Evolutionary conservation across 345 rosid species (phyloP), one percentile per base, ranked within the genome.

Genomic region (Lepidium africanum): DNA sequence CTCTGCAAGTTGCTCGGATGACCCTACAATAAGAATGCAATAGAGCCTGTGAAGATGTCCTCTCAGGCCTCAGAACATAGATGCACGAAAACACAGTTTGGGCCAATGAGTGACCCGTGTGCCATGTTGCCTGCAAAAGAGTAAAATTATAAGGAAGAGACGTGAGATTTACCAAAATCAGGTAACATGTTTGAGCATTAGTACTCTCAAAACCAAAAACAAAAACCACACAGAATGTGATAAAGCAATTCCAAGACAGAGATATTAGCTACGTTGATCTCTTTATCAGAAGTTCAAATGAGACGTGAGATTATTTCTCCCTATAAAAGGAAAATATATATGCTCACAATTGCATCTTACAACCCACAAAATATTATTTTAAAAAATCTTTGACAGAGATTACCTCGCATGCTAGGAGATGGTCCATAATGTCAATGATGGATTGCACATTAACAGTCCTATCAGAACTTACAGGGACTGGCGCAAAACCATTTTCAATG

Each of bases 41-140:
- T 72, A 94, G 65, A 66, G 91, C 84, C 73, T 86, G 96, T 52
- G 96, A 82, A 43, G 91, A 67, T 75, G 96, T 91, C 83, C 96
- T 84, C 76, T 94, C 96, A 16, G 89, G 95, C 83, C 84, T 85
- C 78, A 94, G 80, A 75, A 94, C 84, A 82, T 91, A 94, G 59
- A 91, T 75, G 82, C 99, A 94, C n/a, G 99, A 89, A 83, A 91
- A 91, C 73, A 94, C 99, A 61, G 97, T 94, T 80, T 94, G 99
- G 42, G 99, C 96, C 85, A 94, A 68, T 42, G 97, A 91, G 76
- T 94, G 97, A 75, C 99, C 99, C 85, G 76, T 86, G 79, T 94
- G 99, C 99, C 99, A 94, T 51, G 99, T 85, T 62, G 91, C 99
- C 99, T 94, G 86, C 82, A 83, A 69, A 45, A 65, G 72, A 76